Base-by-base conservation (phyloP, 202 grass and related monocot species). In the Brachypodium distachyon region DNA sequence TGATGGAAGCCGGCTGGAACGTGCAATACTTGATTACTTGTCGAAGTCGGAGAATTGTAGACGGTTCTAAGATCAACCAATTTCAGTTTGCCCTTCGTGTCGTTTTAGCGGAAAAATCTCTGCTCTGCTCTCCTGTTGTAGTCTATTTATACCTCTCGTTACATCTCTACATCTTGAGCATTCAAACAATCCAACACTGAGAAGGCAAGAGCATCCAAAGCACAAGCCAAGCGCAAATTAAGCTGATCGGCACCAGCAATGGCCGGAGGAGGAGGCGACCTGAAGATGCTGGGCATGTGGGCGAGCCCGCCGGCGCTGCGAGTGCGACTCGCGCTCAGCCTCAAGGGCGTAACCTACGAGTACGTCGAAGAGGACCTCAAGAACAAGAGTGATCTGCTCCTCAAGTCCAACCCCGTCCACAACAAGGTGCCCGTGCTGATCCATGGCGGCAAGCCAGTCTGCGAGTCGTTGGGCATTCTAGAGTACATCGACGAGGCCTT, bases 201-300 rank as follows among this genome's bases (percentile, higher is more conserved):
- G 40, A 72, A 77, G 6, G 4, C 12, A 77, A 70, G 40, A 67
- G 41, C 12, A 0, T 8, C 7, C 14, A 26, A 55, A 47, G 10
- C 32, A 33, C 31, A 32, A 22, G 17, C 7, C 12, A 55, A 4
- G 6, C 25, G 40, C 40, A 29, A 72, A 54, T 9, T 7, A 4
- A 33, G 17, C 27, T 18, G 29, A 57, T 6, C 66, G 57, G 9
- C 29, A 25, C 13, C 21, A 73, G 8, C 22, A 25, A 73, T 82
- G 81, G 72, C 64, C 3, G 80, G 77, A 31, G 58, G 25, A 73
- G 58, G 57, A 17, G 64, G 67, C 0, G 85, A 86, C 2, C 56
- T 94, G 17, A 94, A 88, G 73, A 64, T 95, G 36, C 52, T 95
- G 4, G 88, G 83, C 38, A n/a, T 50, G 47, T 95, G 82, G 88